phyloP scores from a whole-genome alignment of 148 eudicot genomes.

The Camellia japonica region DNA sequence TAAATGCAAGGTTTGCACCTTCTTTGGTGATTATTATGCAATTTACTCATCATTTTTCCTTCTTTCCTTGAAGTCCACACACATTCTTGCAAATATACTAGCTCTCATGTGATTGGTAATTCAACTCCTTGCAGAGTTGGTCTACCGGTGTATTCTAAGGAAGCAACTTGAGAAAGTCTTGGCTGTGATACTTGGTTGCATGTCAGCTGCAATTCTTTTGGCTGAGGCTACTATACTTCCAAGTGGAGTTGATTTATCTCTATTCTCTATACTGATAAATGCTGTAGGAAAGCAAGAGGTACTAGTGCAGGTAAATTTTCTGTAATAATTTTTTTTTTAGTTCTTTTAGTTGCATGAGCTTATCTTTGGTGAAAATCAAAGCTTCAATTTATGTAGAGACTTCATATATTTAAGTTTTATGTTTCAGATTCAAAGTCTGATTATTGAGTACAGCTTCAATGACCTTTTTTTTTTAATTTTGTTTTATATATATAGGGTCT shows the following conservation, averaged over 20 bases:
- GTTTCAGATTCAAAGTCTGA: background rate
- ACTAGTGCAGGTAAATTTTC: slow-evolving; percentile 69
- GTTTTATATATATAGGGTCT: no score
- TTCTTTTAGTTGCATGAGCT: background rate
- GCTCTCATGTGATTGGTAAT: slow-evolving; percentile 11
- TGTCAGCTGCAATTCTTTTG: slow-evolving; percentile 89
- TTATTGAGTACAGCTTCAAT: background rate
- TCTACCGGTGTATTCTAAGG: slow-evolving; percentile 77
- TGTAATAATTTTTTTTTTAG: background rate
- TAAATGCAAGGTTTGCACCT: slow-evolving; percentile 5
- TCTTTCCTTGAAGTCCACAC: background rate
- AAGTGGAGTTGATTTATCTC: slow-evolving; percentile 77
- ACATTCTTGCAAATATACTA: background rate
- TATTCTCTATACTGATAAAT: slow-evolving; percentile 77
- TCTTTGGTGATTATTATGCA: background rate
- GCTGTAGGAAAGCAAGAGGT: slow-evolving; percentile 58
- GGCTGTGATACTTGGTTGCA: slow-evolving; percentile 75
- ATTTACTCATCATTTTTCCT: background rate
- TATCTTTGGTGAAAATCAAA: background rate
- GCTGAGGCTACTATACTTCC: slow-evolving; percentile 92
- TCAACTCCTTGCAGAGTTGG: slow-evolving; percentile 50
- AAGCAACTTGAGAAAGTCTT: slow-evolving; percentile 65
- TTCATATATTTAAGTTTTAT: background rate
- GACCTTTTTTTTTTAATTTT: no score
- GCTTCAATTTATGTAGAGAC: background rate